A percentile compares a stretch with the other conserved stretches of the same genome.
phyloP scores from a whole-genome alignment of 106 monocot genomes.

The Xerophyta viscosa region DNA sequence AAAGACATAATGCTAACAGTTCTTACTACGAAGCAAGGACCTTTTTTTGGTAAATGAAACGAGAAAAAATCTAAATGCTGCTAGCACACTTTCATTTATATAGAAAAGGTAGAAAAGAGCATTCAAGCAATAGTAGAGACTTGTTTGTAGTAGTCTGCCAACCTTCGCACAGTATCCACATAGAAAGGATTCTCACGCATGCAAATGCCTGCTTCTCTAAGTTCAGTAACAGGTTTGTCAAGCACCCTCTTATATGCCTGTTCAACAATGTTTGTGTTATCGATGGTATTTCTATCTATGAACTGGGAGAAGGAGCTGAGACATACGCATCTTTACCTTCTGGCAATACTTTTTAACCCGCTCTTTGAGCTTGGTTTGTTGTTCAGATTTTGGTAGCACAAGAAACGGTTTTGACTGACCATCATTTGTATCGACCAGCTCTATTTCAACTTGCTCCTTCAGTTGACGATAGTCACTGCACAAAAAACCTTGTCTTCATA shows the following conservation, averaged over 20 bases:
- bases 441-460: slow-evolving; percentile 92
- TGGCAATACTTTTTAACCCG: slow-evolving; percentile 90
- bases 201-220: slow-evolving; percentile 95
- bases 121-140: too few species aligned
- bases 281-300: background rate
- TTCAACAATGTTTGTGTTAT: background rate
- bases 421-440: slow-evolving; percentile 48
- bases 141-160: background rate
- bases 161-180: slow-evolving; percentile 97
- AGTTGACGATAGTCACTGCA: slow-evolving; percentile 89
- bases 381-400: slow-evolving; percentile 75
- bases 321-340: slow-evolving; percentile 38
- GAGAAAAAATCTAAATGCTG: too few species aligned
- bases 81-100: too few species aligned
- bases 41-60: too few species aligned
- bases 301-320: background rate
- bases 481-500: background rate
- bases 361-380: slow-evolving; percentile 75
- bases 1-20: too few species aligned
- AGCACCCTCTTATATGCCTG: slow-evolving; percentile 96
- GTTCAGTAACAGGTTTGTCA: slow-evolving; percentile 85
- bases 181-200: slow-evolving; percentile 99
- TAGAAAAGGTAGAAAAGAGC: too few species aligned
- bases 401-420: slow-evolving; percentile 46
- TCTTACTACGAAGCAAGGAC: too few species aligned